Evolutionary conservation across 1,284 basidiomycete species (phyloP), one percentile per base, ranked within the genome.

Genomic region (Sporisorium iseilematis-ciliati): DNA sequence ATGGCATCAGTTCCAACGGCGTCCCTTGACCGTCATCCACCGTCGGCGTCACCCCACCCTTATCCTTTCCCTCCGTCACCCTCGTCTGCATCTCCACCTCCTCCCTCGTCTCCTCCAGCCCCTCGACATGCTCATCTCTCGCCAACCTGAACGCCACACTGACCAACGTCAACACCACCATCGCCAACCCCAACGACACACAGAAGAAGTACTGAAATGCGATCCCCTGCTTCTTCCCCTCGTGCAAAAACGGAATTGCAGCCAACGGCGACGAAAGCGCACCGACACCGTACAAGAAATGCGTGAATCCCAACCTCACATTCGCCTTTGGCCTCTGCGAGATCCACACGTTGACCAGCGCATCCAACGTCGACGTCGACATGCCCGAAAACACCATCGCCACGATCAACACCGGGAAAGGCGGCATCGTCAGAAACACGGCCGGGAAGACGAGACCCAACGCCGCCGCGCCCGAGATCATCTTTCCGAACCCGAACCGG

Each of bases 261-360:
- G 78, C 78, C 31, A 80, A 48, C 11, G 78, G 78, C 12, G 12
- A 16, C 4, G 70, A 65, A n/a, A 80, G 43, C 4, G 78, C 78
- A 14, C 78, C 78, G 8, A 78, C 23, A 3, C 78, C 78, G 40
- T 80, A 80, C n/a, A 73, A 31, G 25, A 75, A 78, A n/a, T 78
- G 74, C 14, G 65, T 29, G 29, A 74, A 45, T 2, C 74, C 74
- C n/a, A 80, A 45, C 16, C 76, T 57, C 4, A 80, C 62, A 26
- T 68, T 41, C n/a, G 73, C 54, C 10, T 61, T 57, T 2, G 78
- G 78, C 18, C 78, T 52, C 25, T 61, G 57, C 18, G 62, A 53
- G 46, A 78, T 73, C 65, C 65, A 80, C 0, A 69, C 62, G 25
- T 78, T 80, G 25, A 64, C 65, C 25, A 75, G 42, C 25, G 77